Evolutionary conservation across 208 protist genomes (phyloP).

Genomic region (Hexamita inflata): DNA sequence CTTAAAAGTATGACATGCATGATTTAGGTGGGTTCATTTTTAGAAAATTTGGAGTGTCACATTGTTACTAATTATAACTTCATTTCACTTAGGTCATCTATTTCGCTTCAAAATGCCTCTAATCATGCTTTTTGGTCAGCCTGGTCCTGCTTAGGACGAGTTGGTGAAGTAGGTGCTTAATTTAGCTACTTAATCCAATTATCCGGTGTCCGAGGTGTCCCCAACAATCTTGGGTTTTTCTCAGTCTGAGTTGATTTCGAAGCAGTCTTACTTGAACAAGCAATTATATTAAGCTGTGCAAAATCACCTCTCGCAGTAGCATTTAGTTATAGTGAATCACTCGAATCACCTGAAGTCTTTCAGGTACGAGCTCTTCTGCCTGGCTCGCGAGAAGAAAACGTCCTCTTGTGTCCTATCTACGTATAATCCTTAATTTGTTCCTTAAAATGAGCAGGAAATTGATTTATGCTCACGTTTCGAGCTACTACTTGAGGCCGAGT

Average conservation of each 20-base stretch:
- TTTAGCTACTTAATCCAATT: neutral
- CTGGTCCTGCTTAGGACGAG: neutral
- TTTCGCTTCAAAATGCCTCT: constrained; percentile 3
- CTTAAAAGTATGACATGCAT: no score
- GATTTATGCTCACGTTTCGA: no score
- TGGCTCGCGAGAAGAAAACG: neutral
- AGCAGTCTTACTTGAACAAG: neutral
- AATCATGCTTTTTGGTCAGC: constrained; percentile 13
- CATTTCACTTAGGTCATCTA: neutral
- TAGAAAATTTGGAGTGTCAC: no score
- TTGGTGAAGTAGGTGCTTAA: neutral
- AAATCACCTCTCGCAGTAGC: neutral
- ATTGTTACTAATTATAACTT: no score
- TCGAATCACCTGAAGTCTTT: constrained; percentile 16
- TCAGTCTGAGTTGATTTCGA: neutral
- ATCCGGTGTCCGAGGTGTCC: neutral
- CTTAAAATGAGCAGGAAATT: no score
- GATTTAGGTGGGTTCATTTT: no score
- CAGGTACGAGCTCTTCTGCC: constrained; percentile 17
- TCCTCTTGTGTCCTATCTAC: neutral
- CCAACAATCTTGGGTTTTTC: neutral
- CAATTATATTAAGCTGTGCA: neutral
- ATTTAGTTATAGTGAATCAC: constrained; percentile 16
- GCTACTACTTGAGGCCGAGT: no score
- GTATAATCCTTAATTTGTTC: no score